These are phyloP conservation scores for Talaromyces amestolkiae DNA, from an alignment of 2,329 filamentous ascomycete genomes.

Conservation along the genomic window DNA sequence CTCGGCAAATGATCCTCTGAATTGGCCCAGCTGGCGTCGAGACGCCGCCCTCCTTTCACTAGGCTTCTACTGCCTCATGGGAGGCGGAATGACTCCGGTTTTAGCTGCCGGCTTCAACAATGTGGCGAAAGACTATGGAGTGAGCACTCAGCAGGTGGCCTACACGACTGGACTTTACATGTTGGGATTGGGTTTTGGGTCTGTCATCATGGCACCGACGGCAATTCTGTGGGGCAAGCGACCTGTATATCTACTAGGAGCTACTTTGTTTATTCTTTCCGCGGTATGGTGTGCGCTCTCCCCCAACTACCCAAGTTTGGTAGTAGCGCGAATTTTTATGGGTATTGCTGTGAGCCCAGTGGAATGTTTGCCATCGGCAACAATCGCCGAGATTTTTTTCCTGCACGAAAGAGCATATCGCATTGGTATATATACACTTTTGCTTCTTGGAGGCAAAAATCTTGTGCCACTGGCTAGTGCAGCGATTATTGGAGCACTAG, in stretches of 20 bases:
- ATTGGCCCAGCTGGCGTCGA: slow-evolving; percentile 81
- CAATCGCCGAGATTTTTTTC: slow-evolving; percentile 95
- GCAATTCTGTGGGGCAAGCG: slow-evolving; percentile 89
- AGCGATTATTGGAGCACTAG: slow-evolving; percentile 70
- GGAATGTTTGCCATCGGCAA: slow-evolving; percentile 88
- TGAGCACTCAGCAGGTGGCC: slow-evolving; percentile 70
- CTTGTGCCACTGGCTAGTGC: slow-evolving; percentile 83
- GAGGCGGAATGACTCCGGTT: slow-evolving; percentile 87
- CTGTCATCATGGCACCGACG: slow-evolving; percentile 79
- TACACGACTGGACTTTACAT: slow-evolving; percentile 91
- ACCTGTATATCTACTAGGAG: slow-evolving; percentile 78
- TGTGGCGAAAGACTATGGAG: slow-evolving; percentile 65
- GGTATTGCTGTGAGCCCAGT: slow-evolving; percentile 85
- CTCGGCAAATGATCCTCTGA: slow-evolving; percentile 83
- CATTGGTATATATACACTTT: slow-evolving; percentile 86
- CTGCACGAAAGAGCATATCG: slow-evolving; percentile 90
- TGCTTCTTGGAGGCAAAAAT: slow-evolving; percentile 89
- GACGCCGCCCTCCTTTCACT: slow-evolving; percentile 77
- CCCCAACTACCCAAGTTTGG: slow-evolving; percentile 73
- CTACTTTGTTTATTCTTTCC: slow-evolving; percentile 72
- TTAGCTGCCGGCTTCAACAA: slow-evolving; percentile 86
- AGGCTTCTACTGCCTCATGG: slow-evolving; percentile 89
- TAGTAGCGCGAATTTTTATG: slow-evolving; percentile 80
- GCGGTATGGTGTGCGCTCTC: slow-evolving; percentile 85
- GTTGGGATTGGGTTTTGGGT: slow-evolving; percentile 85